Base-by-base conservation (phyloP, 495 filamentous ascomycete species). In the Xylaria bambusicola region DNA sequence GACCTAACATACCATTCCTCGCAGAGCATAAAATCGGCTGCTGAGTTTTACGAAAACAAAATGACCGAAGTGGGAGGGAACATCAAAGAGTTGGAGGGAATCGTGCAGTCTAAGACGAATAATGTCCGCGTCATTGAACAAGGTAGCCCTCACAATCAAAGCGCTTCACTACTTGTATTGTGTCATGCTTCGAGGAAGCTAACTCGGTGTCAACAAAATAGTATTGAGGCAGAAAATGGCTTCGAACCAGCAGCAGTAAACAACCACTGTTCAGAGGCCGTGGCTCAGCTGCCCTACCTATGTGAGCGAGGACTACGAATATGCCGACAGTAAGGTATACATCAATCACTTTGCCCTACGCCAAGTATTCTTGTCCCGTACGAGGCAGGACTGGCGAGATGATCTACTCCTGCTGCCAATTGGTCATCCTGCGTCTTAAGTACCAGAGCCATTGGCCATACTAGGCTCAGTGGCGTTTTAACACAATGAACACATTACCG, bases 61-160 rank as follows among this genome's bases (percentile, higher is more conserved):
- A 83, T 97, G 6, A 88, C 91, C 65, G 88, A 90, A 40, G 65
- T 98, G 47, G 86, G 83, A 21, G 73, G 74, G 58, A 97, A 92
- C 71, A 77, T 98, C 62, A 85, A 85, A 61, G 92, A 92, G 57
- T 75, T 98, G 51, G 95, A 98, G 77, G 84, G 83, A 66, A 91
- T 97, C 54, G 84, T 98, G 38, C 83, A 90, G 68, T 84, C 81
- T 38, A 98, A 97, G 78, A 87, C 86, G 49, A 84, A 87, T 50
- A 96, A 93, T 74, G 75, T 97, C 65, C 82, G 88, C 26, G 74
- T 96, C 41, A 88, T 97, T 26, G 94, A 98, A 72, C 93, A 97
- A 74, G 88, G 92, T 91, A 74, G 69, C 69, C 55, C 35, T 26
- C 24, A 12, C 26, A 38, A 29, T 40, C 8, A 40, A 17, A 35